Conservation (phyloP, 2,329 filamentous ascomycete genomes). For the Lecanosticta acicola region DNA sequence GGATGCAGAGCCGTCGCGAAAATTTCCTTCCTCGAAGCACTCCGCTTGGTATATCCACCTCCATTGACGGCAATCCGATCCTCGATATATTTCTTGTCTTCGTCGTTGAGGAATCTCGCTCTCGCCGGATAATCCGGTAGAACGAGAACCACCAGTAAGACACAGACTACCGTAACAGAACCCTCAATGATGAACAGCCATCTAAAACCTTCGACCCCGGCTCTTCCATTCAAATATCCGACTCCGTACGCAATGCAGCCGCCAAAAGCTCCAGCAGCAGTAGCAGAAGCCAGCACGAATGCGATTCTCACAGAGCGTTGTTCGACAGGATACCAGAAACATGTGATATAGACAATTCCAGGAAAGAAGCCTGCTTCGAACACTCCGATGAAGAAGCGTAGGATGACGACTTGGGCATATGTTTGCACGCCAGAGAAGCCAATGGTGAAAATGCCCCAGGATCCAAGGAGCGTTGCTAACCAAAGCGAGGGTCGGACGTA, state of each 20-base stretch:
- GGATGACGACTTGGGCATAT: slow-evolving; percentile 31
- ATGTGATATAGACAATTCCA: slow-evolving; percentile 22
- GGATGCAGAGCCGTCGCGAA: slow-evolving; percentile 35
- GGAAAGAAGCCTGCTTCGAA: slow-evolving; percentile 36
- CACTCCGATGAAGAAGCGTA: slow-evolving; percentile 35
- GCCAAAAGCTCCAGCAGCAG: slow-evolving; percentile 50
- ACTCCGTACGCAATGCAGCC: slow-evolving; percentile 57
- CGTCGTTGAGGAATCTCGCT: slow-evolving; percentile 25
- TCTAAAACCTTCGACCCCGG: slow-evolving; percentile 40
- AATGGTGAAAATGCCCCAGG: slow-evolving; percentile 38
- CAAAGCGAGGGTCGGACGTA: slow-evolving; percentile 36
- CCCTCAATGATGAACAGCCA: slow-evolving; percentile 37
- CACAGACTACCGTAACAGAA: slow-evolving; percentile 23
- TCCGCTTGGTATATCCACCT: slow-evolving; percentile 36
- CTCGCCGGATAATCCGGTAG: slow-evolving; percentile 29
- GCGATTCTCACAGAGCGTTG: slow-evolving; percentile 56
- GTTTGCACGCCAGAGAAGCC: slow-evolving; percentile 34
- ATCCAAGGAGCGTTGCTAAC: slow-evolving; percentile 35
- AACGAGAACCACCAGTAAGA: slow-evolving; percentile 23
- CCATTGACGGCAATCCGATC: slow-evolving; percentile 28
- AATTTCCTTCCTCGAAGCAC: slow-evolving; percentile 33
- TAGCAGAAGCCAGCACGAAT: slow-evolving; percentile 50
- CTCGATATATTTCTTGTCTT: slow-evolving; percentile 26
- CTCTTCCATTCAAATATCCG: slow-evolving; percentile 47
- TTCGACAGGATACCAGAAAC: slow-evolving; percentile 52